Base-by-base conservation (phyloP, 1,284 basidiomycete species). In the Vanrija humicola region DNA sequence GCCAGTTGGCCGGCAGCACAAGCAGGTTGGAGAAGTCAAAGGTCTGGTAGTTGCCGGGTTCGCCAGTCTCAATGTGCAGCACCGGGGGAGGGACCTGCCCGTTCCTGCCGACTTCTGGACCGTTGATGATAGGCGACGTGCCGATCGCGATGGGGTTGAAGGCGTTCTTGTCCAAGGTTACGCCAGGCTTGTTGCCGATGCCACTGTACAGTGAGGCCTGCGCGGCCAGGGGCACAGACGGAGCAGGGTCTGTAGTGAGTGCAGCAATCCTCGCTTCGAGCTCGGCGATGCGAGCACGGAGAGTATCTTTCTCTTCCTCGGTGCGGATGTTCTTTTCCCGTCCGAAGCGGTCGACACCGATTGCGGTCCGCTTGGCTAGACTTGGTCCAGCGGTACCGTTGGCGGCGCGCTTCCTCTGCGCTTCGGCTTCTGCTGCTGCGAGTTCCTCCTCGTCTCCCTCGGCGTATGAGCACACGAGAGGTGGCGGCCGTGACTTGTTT, bases 1-100 rank as follows among this genome's bases (percentile, higher is more conserved):
- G 73, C 73, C 73, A 75, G 40, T 68, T 61, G n/a, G 54, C 45
- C 1, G 73, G 73, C 12, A 72, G 56, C 48, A 73, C 29, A 44
- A 73, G 67, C 16, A 73, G 54, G 38, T 56, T 55, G 19, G 58
- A 58, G 38, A 69, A 64, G 52, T 66, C 67, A 40, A 61, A 61
- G 21, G 59, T 56, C 55, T 61, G 59, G 53, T 50, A 57, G 29
- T 52, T 14, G 38, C 58, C 54, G 0, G 54, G 54, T 8, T 16
- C 38, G n/a, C 58, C 54, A 14, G 58, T 44, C 51, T 59, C 58
- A 23, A 59, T 54, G 29, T 42, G 49, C 3, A 26, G 39, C 3
- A 26, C 14, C 3, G 9, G 15, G 10, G 47, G 29, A n/a, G 26
- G 40, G 43, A 28, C 15, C 21, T 39, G 5, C 3, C 39, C 14